Evolutionary conservation across 176 grass and related monocot species (phyloP), one percentile per base, ranked within the genome.

Genomic region (Coix lacrymajobi): DNA sequence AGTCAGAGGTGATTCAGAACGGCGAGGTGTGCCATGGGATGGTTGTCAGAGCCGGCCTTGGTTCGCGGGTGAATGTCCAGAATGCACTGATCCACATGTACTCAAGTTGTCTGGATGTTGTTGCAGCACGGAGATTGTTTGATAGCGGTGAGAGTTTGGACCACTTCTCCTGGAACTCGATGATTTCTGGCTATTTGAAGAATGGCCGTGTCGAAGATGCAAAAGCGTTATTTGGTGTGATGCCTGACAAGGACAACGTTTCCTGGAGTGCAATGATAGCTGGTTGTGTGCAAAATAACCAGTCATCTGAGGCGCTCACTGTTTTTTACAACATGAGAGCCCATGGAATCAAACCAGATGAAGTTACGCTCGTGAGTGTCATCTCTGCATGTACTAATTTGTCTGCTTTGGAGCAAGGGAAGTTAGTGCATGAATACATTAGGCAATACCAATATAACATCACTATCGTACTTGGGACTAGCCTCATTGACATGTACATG

Each of bases 401-500:
- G 38, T 89, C 84, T 81, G 88, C 90, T 83, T 52, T 92, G 52
- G 92, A 94, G 75, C 79, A 92, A 91, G 95, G 95, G 30, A 92
- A 83, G 78, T 91, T 70, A 29, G 74, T 94, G 79, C 95, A 94
- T 77, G 83, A 86, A 37, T 97, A 92, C 75, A 87, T 97, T 66
- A 73, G n/a, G 58, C 78, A 89, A 80, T 80, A 88, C 56, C 77
- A 75, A 62, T 91, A 82, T 84, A 51, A 60, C 46, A 79, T 91
- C 41, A 87, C 52, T 66, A 26, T 92, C 24, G 72, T 94, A 72
- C 84, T 97, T 41, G 90, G 86, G 45, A 97, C 95, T 71, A 85
- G 58, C 86, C 86, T 97, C 25, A 89, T 97, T 83, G 86, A 97
- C 81, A 97, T 97, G 95, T 94, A 97, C 74, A 97, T 97, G 95